Percentiles rank a stretch among this genome's conserved stretches.
These are phyloP conservation scores for Tardiomyces digboiensis DNA, from an alignment of 1,139 yeast species.

Conservation along the genomic window DNA sequence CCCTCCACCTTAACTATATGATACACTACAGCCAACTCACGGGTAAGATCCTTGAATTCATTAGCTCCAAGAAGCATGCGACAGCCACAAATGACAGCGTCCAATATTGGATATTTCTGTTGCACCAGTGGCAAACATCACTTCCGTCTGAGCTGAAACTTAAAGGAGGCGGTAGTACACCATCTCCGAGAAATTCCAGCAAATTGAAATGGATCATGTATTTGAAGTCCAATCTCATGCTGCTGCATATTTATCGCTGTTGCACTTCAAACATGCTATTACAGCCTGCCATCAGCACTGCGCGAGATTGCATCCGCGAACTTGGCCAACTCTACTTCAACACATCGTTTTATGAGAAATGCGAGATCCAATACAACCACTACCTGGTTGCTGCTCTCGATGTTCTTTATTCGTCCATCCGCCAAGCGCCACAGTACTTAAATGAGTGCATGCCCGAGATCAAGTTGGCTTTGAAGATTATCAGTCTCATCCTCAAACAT, in stretches of 20 bases:
- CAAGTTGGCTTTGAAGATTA: constrained; percentile 11
- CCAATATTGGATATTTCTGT: constrained; percentile 8
- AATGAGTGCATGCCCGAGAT: constrained; percentile 10
- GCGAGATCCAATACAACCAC: constrained; percentile 20
- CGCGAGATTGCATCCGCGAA: constrained; percentile 18
- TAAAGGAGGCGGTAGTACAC: constrained; percentile 2
- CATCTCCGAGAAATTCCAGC: constrained; percentile 11
- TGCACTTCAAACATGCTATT: background rate
- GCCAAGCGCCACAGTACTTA: constrained; percentile 8
- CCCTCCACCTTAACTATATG: constrained; percentile 16
- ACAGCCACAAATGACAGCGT: constrained; percentile 5
- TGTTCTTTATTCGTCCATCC: constrained; percentile 16
- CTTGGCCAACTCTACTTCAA: constrained; percentile 15
- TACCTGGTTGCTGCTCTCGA: constrained; percentile 19
- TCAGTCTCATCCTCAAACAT: constrained; percentile 8
- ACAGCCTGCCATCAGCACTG: constrained; percentile 15
- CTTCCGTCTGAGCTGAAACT: constrained; percentile 15
- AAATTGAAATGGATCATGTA: constrained; percentile 16
- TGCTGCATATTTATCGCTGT: constrained; percentile 13
- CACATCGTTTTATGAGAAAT: constrained; percentile 14
- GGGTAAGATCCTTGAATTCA: constrained; percentile 11
- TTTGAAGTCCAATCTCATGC: constrained; percentile 13
- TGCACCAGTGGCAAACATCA: constrained; percentile 11
- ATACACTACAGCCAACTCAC: constrained; percentile 14
- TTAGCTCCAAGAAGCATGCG: constrained; percentile 3